Evolutionary conservation across 129 eudicot genomes (phyloP).

Genomic region (Rutidosis leptorrhynchoides): DNA sequence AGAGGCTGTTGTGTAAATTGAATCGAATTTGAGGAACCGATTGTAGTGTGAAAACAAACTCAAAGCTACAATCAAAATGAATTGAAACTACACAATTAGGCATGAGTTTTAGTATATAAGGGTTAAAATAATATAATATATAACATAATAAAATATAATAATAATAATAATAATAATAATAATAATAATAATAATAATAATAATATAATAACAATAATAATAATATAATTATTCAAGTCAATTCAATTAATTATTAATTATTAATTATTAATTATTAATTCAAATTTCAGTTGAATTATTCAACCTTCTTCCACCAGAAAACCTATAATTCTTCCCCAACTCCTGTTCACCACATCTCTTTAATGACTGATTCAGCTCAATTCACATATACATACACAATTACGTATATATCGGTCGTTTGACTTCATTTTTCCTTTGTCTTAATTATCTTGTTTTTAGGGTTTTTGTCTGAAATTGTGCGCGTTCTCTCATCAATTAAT

Average conservation of each 20-base stretch:
- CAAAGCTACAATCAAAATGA: too few species aligned
- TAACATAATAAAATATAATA: too few species aligned
- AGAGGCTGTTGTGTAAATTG: too few species aligned
- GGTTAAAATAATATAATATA: too few species aligned
- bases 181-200: too few species aligned
- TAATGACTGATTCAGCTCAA: neutral
- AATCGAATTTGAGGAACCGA: too few species aligned
- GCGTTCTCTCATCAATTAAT: neutral
- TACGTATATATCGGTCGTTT: conserved; percentile 27
- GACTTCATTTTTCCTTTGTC: conserved; percentile 21
- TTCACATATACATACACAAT: neutral
- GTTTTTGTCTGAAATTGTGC: conserved; percentile 5
- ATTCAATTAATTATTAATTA: neutral
- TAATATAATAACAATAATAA: too few species aligned
- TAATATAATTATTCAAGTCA: too few species aligned
- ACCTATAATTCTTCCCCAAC: conserved; percentile 30
- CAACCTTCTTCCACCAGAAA: conserved; percentile 13
- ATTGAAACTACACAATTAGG: too few species aligned
- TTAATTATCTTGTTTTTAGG: neutral
- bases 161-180: too few species aligned
- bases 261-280: neutral
- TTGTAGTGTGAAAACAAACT: too few species aligned
- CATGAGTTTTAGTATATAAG: too few species aligned
- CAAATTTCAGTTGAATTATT: conserved; percentile 17
- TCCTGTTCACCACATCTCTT: conserved; percentile 15